These are phyloP conservation scores for Naganishia randhawae DNA, from an alignment of 768 basidiomycete species.

Conservation along the genomic window DNA sequence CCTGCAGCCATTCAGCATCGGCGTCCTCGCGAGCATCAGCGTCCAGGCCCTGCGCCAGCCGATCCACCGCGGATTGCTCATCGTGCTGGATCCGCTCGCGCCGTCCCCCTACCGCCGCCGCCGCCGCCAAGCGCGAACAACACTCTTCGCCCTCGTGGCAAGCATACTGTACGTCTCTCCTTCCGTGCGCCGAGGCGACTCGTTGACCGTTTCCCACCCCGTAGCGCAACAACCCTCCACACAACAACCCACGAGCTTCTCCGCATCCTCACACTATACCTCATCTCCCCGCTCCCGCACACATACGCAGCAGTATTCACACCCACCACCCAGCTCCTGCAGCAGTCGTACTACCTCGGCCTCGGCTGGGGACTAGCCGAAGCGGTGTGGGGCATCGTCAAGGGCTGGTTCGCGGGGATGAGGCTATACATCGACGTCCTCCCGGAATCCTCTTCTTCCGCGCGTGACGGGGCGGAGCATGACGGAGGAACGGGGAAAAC, in stretches of 20 bases:
- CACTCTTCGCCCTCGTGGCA: conserved; percentile 11
- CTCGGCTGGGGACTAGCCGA: conserved; percentile 49
- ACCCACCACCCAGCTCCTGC: conserved; percentile 25
- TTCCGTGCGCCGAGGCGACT: not conserved
- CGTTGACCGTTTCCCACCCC: not conserved
- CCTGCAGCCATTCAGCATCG: conserved; percentile 40
- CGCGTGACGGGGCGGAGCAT: not conserved
- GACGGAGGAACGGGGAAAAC: not conserved
- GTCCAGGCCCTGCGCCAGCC: conserved; percentile 44
- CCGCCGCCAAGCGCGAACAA: no score
- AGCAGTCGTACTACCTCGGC: conserved; percentile 45
- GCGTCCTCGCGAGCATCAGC: conserved; percentile 44
- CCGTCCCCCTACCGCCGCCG: no score
- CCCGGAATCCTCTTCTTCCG: not conserved
- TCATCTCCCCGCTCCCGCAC: conserved; percentile 40
- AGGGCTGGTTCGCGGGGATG: conserved; percentile 45
- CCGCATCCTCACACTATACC: conserved; percentile 39
- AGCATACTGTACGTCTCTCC: not conserved
- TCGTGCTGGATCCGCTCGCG: conserved; percentile 8
- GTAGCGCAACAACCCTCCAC: conserved; percentile 32
- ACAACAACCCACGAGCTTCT: conserved; percentile 43
- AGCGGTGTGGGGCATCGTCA: conserved; percentile 44
- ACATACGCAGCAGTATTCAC: conserved; percentile 21
- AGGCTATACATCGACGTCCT: conserved; percentile 45
- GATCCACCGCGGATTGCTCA: conserved; percentile 34